Percentiles rank a stretch among this genome's conserved stretches.
Conservation (phyloP, 2,329 filamentous ascomycete genomes). For the Sarocladium brachiariae region DNA sequence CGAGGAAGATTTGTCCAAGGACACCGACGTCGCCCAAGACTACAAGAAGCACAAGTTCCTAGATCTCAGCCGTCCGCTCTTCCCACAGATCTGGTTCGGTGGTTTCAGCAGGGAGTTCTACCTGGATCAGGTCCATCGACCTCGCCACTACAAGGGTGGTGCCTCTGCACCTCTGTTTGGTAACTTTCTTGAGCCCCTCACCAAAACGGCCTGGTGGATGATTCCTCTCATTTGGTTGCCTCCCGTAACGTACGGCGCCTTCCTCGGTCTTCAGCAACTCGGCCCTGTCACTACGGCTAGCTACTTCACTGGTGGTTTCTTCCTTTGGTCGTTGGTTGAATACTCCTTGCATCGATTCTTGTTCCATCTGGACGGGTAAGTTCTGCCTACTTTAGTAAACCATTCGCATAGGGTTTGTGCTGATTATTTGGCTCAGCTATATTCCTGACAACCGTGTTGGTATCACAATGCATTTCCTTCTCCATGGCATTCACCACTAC, state of each 20-base stretch:
- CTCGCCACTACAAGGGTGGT: slow-evolving; percentile 91
- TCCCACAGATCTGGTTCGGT: slow-evolving; percentile 81
- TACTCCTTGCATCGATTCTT: slow-evolving; percentile 84
- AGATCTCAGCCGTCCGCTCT: slow-evolving; percentile 75
- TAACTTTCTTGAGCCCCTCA: slow-evolving; percentile 97
- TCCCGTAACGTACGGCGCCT: slow-evolving; percentile 65
- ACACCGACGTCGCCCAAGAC: slow-evolving; percentile 70
- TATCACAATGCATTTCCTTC: slow-evolving; percentile 81
- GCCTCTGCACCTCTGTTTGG: slow-evolving; percentile 90
- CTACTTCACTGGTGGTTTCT: slow-evolving; percentile 66
- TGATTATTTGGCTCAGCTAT: slow-evolving; percentile 43
- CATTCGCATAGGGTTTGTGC: background rate
- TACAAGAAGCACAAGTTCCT: slow-evolving; percentile 92
- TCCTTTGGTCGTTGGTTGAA: slow-evolving; percentile 84
- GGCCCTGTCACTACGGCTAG: slow-evolving; percentile 40
- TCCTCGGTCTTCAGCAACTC: slow-evolving; percentile 57
- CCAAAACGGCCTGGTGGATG: slow-evolving; percentile 90
- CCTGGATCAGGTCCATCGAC: slow-evolving; percentile 89
- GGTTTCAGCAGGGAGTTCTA: slow-evolving; percentile 96
- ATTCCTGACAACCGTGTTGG: slow-evolving; percentile 88
- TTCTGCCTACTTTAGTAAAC: slow-evolving; percentile 14
- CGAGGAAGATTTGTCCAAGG: slow-evolving; percentile 77
- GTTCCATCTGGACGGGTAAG: slow-evolving; percentile 89
- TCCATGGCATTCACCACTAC: slow-evolving; percentile 97
- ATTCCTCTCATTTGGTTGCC: slow-evolving; percentile 82